Evolutionary conservation across 1,284 basidiomycete species (phyloP), one percentile per base, ranked within the genome.

Genomic region (Puccinia triticina): DNA sequence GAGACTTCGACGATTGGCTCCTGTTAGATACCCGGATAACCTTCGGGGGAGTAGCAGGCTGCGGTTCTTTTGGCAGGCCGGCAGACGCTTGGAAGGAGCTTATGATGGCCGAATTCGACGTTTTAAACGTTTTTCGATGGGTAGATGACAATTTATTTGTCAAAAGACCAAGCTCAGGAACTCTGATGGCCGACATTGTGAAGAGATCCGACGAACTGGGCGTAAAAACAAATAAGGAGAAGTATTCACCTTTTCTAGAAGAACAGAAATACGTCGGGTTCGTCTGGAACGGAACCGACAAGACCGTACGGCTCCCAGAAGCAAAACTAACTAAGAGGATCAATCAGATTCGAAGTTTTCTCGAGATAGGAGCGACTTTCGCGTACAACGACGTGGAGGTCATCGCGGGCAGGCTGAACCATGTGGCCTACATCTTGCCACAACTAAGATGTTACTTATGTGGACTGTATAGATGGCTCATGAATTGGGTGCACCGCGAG

Each of bases 131-230:
- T 14, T 77, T 77, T 23, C 5, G 74, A 1, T 77, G 74, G 74
- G 74, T 77, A 2, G 74, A 77, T 18, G 37, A 10, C 16, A 57
- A 55, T 34, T 37, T 76, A 2, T 76, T 76, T 34, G 37, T 76
- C 73, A 76, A 76, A 21, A n/a, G 11, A 26, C 10, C 7, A 3
- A 10, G 21, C 0, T 40, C 55, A 1, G 14, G 7, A 2, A 46
- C 37, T 0, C 4, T 64, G 10, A 59, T 77, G 74, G 29, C 21
- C 0, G 74, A 61, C 59, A 61, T 77, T 14, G n/a, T n/a, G n/a
- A n/a, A n/a, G n/a, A n/a, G n/a, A n/a, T n/a, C n/a, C n/a, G n/a
- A n/a, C n/a, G n/a, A n/a, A n/a, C n/a, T n/a, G n/a, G n/a, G n/a
- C n/a, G n/a, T n/a, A n/a, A n/a, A n/a, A n/a, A n/a, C n/a, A n/a